Conservation (phyloP, 2,329 filamentous ascomycete genomes). For the Fusarium veterinarium region DNA sequence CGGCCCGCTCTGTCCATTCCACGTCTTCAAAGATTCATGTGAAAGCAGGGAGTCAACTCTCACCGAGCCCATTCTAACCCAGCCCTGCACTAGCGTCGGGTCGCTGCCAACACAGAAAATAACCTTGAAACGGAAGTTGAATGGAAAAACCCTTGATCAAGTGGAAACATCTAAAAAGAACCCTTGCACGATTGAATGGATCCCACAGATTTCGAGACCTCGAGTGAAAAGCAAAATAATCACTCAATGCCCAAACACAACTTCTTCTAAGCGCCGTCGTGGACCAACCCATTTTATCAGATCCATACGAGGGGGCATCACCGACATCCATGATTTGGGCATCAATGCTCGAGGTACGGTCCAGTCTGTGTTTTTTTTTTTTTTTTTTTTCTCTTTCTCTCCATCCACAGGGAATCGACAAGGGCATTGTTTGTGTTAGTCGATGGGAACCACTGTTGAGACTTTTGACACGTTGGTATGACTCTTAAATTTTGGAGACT, state of each 20-base stretch:
- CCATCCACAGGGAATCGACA: slow-evolving; percentile 23
- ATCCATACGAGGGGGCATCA: slow-evolving; percentile 28
- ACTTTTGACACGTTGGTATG: slow-evolving; percentile 37
- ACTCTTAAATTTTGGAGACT: slow-evolving; percentile 25
- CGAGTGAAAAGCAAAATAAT: neutral
- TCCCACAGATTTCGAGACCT: neutral
- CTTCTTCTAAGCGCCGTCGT: slow-evolving; percentile 35
- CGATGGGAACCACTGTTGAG: slow-evolving; percentile 14
- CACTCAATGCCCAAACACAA: neutral
- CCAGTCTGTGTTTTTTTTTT: neutral
- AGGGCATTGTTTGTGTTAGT: slow-evolving; percentile 23
- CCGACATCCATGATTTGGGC: slow-evolving; percentile 33
- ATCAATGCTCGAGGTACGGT: slow-evolving; percentile 33
- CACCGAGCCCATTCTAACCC: slow-evolving; percentile 5
- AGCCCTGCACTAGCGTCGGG: slow-evolving; percentile 23
- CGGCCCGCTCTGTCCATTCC: slow-evolving; percentile 25
- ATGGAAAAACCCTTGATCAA: slow-evolving; percentile 11
- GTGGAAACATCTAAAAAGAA: slow-evolving; percentile 13
- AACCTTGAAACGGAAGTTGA: slow-evolving; percentile 19
- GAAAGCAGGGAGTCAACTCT: slow-evolving; percentile 11
- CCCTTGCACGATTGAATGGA: slow-evolving; percentile 25
- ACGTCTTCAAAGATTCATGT: slow-evolving; percentile 14
- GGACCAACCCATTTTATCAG: slow-evolving; percentile 29
- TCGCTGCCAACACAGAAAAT: slow-evolving; percentile 33
- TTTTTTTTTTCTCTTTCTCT: neutral